Conservation (phyloP, 2,329 filamentous ascomycete genomes). For the Fusarium pseudonygamai region DNA sequence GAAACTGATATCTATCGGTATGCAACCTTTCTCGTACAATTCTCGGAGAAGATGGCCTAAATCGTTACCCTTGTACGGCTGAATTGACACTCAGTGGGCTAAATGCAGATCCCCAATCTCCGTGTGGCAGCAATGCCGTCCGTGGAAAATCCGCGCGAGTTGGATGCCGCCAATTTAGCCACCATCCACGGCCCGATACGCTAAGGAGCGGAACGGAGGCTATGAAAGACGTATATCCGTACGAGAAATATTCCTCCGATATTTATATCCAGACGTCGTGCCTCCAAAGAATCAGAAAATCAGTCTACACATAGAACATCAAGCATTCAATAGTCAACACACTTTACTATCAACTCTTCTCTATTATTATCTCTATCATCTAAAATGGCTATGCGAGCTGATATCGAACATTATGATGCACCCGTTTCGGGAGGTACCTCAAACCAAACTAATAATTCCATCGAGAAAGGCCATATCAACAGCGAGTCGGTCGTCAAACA, state of each 20-base stretch:
- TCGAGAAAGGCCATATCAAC: background rate
- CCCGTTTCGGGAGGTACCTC: background rate
- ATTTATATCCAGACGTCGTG: background rate
- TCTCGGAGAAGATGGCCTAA: background rate
- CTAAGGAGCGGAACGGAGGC: background rate
- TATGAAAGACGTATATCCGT: background rate
- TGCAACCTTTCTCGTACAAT: background rate
- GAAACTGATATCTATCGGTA: background rate
- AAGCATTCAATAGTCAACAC: no score
- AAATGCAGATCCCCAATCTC: background rate
- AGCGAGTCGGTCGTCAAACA: background rate
- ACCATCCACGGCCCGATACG: background rate
- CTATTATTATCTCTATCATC: fast-evolving
- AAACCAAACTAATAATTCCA: background rate
- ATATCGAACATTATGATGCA: background rate
- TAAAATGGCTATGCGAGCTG: background rate
- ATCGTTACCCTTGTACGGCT: background rate
- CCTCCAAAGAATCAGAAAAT: no score
- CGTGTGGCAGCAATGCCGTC: background rate
- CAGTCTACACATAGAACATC: no score
- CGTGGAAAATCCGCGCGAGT: background rate
- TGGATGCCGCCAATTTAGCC: background rate
- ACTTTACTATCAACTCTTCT: background rate
- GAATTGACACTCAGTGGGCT: background rate
- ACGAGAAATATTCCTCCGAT: background rate